phyloP scores from a whole-genome alignment of 306 rosid species.

The Datisca glomerata region DNA sequence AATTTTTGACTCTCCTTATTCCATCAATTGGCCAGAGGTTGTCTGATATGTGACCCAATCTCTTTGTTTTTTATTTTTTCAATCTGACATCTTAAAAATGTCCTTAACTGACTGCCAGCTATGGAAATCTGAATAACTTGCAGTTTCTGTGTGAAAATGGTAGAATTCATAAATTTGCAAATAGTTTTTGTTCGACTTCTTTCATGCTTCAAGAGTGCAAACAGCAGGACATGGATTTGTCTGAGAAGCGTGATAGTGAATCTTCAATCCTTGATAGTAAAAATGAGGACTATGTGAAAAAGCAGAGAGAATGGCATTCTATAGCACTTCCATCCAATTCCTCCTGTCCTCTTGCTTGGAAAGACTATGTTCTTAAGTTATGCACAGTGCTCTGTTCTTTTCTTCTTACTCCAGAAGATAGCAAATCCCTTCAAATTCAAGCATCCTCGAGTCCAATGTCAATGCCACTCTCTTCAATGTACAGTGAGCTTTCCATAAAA shows the following conservation, averaged over 20 bases:
- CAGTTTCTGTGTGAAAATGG: constrained; percentile 92
- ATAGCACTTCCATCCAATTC: constrained; percentile 23
- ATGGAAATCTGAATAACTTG: constrained; percentile 66
- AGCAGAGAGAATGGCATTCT: constrained; percentile 24
- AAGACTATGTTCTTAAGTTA: constrained; percentile 52
- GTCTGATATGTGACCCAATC: constrained; percentile 14
- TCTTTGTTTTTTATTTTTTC: not conserved
- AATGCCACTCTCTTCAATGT: constrained; percentile 44
- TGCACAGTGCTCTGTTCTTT: constrained; percentile 79
- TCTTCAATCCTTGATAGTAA: constrained; percentile 24
- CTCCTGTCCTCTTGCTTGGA: constrained; percentile 56
- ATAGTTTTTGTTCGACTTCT: constrained; percentile 91
- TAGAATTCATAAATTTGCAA: constrained; percentile 87
- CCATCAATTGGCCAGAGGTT: too few relatives aligned
- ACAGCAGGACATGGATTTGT: constrained; percentile 27
- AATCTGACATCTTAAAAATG: not conserved
- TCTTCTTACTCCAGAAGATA: constrained; percentile 49
- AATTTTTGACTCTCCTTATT: too few relatives aligned
- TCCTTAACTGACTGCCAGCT: constrained; percentile 63
- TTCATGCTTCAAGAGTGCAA: constrained; percentile 72
- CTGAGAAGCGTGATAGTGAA: constrained; percentile 26
- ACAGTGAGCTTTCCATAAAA: constrained; percentile 63
- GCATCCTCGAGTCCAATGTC: constrained; percentile 43
- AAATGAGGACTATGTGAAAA: constrained; percentile 22
- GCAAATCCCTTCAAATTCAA: constrained; percentile 39